Conservation (phyloP, 1,139 yeast genomes). For the Magnusiomyces fungicola region DNA sequence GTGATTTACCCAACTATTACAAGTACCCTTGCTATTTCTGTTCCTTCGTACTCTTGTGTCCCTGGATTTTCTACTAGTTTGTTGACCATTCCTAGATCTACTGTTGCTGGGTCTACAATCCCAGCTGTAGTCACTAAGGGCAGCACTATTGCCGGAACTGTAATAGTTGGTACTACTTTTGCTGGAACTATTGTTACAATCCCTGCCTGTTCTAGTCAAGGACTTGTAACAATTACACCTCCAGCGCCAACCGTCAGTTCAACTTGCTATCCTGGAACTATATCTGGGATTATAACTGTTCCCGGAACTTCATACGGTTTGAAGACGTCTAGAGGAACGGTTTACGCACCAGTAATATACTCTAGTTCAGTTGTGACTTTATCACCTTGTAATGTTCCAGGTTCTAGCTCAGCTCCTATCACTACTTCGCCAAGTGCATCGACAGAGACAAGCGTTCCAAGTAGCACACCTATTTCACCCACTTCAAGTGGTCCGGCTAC, state of each 20-base stretch:
- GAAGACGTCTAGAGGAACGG: background rate
- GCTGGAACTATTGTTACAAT: constrained; percentile 17
- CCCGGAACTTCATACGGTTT: constrained; percentile 8
- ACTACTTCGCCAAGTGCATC: background rate
- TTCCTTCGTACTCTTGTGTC: constrained; percentile 12
- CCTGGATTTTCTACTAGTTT: constrained; percentile 11
- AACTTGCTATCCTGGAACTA: constrained; percentile 1
- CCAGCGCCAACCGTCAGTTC: background rate
- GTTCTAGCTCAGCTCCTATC: background rate
- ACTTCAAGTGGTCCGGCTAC: no score
- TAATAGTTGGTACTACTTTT: constrained; percentile 14
- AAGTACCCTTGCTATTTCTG: constrained; percentile 4
- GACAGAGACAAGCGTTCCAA: background rate
- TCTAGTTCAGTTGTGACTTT: background rate
- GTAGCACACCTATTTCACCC: no score
- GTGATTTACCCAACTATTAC: constrained; percentile 6
- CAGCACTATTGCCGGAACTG: constrained; percentile 8
- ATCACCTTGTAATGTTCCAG: background rate
- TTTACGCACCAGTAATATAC: background rate
- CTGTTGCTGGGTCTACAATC: constrained; percentile 5
- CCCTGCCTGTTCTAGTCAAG: constrained; percentile 11
- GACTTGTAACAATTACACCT: constrained; percentile 5
- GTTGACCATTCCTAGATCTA: constrained; percentile 1
- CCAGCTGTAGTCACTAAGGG: constrained; percentile 8
- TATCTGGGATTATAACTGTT: constrained; percentile 6